Base-by-base conservation (phyloP, 1,284 basidiomycete genomes). In the Ustilago esculenta region DNA sequence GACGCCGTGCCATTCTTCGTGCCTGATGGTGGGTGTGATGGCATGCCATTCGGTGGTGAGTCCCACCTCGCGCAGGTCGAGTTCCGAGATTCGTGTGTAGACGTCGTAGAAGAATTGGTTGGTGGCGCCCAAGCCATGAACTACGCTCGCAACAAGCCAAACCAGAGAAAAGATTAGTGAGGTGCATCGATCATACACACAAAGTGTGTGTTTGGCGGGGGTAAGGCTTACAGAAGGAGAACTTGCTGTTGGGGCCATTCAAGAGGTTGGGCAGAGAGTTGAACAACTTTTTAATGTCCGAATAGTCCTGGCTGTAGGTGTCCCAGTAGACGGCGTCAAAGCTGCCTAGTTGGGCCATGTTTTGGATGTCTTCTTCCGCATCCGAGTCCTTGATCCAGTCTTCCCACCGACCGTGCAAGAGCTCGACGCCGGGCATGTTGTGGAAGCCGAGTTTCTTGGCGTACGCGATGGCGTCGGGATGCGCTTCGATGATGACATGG, bases 261-360 rank as follows among this genome's bases (percentile, higher is more conserved):
- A 98, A 85, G 1, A 98, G 84, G 77, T 91, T 87, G 1, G 92
- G 92, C 1, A 97, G 82, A 45, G 87, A 84, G 58, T 90, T 88
- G 82, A 98, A 98, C 84, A 98, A 96, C 18, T 84, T 83, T 72
- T 88, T 88, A 32, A 98, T 85, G 65, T 91, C 90, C 18, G 33
- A 14, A 76, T 96, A 98, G 48, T 90, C 87, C 81, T 98, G 93
- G 0, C 91, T 90, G 82, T 96, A 96, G 0, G 94, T 94, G 81
- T 98, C 95, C n/a, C 91, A 94, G 81, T 96, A 98, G 33, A 98
- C 83, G 10, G 90, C 87, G 76, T 97, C 94, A 76, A 95, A 98
- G 0, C 75, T 82, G 14, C 88, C 84, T 9, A 89, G 82, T 35
- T 87, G 85, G 24, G 87, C 85, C 30, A 92, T 91, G 11, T 88